Evolutionary conservation across 805 yeast species (phyloP).

Genomic region (Saccharomycopsis schoenii): DNA sequence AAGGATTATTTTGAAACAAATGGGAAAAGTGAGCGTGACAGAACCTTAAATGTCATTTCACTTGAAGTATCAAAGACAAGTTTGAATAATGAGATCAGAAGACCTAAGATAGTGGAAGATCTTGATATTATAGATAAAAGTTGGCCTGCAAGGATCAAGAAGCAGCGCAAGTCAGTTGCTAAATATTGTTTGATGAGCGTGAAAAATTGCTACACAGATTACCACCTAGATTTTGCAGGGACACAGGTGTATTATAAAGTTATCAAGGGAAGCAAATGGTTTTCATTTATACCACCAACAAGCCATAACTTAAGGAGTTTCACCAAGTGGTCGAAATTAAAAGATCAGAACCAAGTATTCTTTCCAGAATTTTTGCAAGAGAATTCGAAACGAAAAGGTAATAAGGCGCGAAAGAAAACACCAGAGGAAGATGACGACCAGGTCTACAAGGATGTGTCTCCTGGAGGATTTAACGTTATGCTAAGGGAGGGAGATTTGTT

Average conservation of each 20-base stretch:
- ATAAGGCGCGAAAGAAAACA: background rate
- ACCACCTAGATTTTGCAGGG: conserved; percentile 88
- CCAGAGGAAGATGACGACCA: background rate
- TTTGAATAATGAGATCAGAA: conserved; percentile 37
- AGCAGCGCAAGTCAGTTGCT: conserved; percentile 47
- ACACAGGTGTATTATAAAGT: conserved; percentile 86
- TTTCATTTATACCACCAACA: conserved; percentile 75
- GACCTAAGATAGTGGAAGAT: conserved; percentile 59
- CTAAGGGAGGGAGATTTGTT: conserved; percentile 60
- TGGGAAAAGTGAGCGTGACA: conserved; percentile 38
- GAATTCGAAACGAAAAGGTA: background rate
- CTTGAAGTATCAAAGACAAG: conserved; percentile 60
- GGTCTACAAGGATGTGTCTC: conserved; percentile 21
- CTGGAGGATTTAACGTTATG: conserved; percentile 44
- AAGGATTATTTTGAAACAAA: conserved; percentile 50
- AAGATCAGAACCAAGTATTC: conserved; percentile 54
- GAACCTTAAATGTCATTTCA: conserved; percentile 72
- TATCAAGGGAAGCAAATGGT: conserved; percentile 62
- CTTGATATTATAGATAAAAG: conserved; percentile 61
- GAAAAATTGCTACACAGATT: conserved; percentile 71
- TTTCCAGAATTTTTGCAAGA: conserved; percentile 40
- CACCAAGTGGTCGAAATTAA: conserved; percentile 60
- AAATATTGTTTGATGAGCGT: conserved; percentile 84
- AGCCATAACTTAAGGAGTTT: conserved; percentile 48
- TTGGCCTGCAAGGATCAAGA: conserved; percentile 35